Conservation (phyloP, 1,139 yeast genomes). For the Wickerhamomyces sp. region DNA sequence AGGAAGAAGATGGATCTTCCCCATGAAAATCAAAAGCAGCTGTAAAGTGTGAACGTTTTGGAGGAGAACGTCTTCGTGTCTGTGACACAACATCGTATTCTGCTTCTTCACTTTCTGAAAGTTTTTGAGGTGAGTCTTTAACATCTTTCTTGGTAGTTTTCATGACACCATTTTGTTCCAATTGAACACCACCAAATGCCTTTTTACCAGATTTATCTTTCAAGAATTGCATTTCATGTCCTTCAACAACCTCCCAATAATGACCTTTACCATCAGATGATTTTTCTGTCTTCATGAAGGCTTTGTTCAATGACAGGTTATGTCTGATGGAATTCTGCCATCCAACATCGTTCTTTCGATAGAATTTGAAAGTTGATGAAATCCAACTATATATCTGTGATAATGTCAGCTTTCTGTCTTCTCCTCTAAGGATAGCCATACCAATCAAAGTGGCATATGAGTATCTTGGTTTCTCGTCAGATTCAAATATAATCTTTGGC, state of each 20-base stretch:
- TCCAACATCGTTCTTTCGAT: slow-evolving; percentile 82
- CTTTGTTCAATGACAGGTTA: slow-evolving; percentile 78
- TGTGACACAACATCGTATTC: slow-evolving; percentile 1
- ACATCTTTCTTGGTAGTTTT: not conserved
- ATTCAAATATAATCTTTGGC: slow-evolving; percentile 22
- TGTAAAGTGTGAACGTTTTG: slow-evolving; percentile 2
- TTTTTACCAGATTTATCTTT: slow-evolving; percentile 52
- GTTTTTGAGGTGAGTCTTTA: not conserved
- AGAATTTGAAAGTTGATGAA: slow-evolving; percentile 77
- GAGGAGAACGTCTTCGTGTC: not conserved
- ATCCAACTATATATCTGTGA: slow-evolving; percentile 95
- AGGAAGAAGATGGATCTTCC: not conserved
- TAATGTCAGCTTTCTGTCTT: slow-evolving; percentile 71
- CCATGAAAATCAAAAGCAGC: slow-evolving; percentile 2
- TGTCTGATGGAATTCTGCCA: slow-evolving; percentile 90
- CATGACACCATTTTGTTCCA: slow-evolving; percentile 6
- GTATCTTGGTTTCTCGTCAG: slow-evolving; percentile 70
- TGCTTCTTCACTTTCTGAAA: not conserved
- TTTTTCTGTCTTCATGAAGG: slow-evolving; percentile 84
- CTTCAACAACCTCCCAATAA: slow-evolving; percentile 88
- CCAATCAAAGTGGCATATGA: slow-evolving; percentile 94
- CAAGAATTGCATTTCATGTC: slow-evolving; percentile 77
- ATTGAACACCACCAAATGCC: slow-evolving; percentile 11
- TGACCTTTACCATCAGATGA: slow-evolving; percentile 97
- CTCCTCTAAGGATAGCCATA: slow-evolving; percentile 86